Conservation (phyloP, 2,329 filamentous ascomycete species). For the Calycina herbarum region DNA sequence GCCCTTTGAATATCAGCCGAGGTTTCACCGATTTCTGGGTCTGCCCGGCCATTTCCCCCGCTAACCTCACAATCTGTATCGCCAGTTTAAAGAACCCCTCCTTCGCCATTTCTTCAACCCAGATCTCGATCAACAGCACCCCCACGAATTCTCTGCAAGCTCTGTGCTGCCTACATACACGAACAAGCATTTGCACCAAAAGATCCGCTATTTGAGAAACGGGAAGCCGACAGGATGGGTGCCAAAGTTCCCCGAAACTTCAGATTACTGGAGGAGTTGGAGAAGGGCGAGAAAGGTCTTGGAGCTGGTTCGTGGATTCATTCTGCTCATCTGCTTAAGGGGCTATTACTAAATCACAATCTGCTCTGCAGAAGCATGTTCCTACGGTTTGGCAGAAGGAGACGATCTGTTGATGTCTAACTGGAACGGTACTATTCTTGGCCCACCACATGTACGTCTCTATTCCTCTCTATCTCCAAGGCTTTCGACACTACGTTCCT, state of each 20-base stretch:
- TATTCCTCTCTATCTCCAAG: conserved; percentile 6
- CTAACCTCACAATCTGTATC: neutral
- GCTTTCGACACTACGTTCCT: neutral
- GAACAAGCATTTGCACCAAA: neutral
- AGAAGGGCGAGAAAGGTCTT: conserved; percentile 97
- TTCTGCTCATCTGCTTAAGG: neutral
- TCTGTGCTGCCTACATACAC: neutral
- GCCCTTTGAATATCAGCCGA: conserved; percentile 21
- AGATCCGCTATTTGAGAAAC: neutral
- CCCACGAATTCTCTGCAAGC: neutral
- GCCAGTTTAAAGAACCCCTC: neutral
- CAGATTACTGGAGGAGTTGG: conserved; percentile 91
- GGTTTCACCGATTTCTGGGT: conserved; percentile 16
- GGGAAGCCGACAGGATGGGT: conserved; percentile 32
- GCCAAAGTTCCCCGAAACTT: conserved; percentile 94
- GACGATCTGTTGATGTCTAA: conserved; percentile 97
- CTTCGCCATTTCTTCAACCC: neutral
- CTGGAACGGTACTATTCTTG: conserved; percentile 98
- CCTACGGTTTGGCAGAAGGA: conserved; percentile 90
- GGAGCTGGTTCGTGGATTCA: conserved; percentile 68
- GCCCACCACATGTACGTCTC: conserved; percentile 82
- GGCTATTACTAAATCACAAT: conserved; percentile 14
- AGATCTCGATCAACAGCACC: neutral
- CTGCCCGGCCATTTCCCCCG: conserved; percentile 14
- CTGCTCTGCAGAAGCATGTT: conserved; percentile 75